phyloP scores from a whole-genome alignment of 2,329 filamentous ascomycete genomes.

The Dactylellina leptospora region DNA sequence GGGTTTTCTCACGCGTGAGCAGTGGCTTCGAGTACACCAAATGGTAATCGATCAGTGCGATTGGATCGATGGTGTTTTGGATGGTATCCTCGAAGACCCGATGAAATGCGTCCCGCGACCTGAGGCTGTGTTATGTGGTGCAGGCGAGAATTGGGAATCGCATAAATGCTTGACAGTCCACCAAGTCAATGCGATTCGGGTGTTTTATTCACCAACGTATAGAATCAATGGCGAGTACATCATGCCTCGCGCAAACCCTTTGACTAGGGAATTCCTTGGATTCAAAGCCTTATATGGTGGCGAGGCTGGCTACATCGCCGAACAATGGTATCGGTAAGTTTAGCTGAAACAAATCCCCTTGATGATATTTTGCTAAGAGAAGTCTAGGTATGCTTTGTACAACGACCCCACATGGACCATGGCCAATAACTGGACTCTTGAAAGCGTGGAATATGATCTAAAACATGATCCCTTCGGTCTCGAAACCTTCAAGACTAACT shows the following conservation, averaged over 20 bases:
- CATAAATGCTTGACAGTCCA: constrained; percentile 57
- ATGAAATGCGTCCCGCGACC: constrained; percentile 59
- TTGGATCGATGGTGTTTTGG: constrained; percentile 63
- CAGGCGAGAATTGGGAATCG: constrained; percentile 25
- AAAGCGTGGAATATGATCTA: constrained; percentile 60
- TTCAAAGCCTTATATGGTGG: constrained; percentile 28
- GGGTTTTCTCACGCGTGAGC: constrained; percentile 55
- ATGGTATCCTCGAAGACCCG: constrained; percentile 63
- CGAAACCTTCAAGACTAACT: constrained; percentile 61
- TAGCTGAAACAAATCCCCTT: background rate
- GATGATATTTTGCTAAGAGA: constrained; percentile 53
- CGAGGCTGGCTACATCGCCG: constrained; percentile 7
- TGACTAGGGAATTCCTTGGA: constrained; percentile 35
- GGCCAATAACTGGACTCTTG: constrained; percentile 59
- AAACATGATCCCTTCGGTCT: constrained; percentile 59
- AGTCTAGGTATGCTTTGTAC: constrained; percentile 61
- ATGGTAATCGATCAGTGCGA: constrained; percentile 65
- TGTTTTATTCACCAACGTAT: constrained; percentile 59
- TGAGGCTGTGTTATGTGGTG: constrained; percentile 58
- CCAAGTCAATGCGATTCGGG: constrained; percentile 58
- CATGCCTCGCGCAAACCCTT: constrained; percentile 50
- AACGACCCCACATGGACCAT: constrained; percentile 61
- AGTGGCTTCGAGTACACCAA: constrained; percentile 59
- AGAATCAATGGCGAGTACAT: constrained; percentile 59
- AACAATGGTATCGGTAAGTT: constrained; percentile 37